A percentile compares a stretch with the other conserved stretches of the same genome.
Conservation (phyloP, 371 early-diverging fungal species). For the Vairimorpha ceranae region DNA sequence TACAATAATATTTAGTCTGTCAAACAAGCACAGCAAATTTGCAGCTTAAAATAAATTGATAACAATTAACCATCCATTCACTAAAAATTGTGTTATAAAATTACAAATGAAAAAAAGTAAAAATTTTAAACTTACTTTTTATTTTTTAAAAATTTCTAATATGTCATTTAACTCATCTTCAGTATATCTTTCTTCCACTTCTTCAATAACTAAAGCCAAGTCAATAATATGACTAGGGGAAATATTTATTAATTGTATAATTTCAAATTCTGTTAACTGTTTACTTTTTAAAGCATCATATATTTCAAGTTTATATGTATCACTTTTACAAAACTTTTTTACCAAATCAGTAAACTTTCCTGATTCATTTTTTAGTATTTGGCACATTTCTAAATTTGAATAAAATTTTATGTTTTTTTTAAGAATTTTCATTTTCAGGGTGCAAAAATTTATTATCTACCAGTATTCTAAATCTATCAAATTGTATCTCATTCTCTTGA, state of each 20-base stretch:
- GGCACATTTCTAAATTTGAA: conserved; percentile 7
- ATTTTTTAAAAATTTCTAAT: conserved; percentile 42
- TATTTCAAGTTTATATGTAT: background rate
- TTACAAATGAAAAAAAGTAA: too few species aligned
- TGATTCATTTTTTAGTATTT: conserved; percentile 12
- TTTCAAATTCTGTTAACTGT: conserved; percentile 54
- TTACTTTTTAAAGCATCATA: conserved; percentile 27
- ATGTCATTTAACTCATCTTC: conserved; percentile 55
- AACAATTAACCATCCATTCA: too few species aligned
- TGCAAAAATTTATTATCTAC: background rate
- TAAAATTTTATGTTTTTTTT: conserved; percentile 21
- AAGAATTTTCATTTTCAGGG: conserved; percentile 17
- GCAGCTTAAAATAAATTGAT: too few species aligned
- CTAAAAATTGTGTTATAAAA: too few species aligned
- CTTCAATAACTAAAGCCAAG: conserved; percentile 61
- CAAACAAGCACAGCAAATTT: too few species aligned
- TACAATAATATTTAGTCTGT: too few species aligned
- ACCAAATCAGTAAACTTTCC: background rate
- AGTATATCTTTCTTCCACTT: conserved; percentile 61
- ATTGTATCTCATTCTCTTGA: background rate
- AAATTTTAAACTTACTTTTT: background rate
- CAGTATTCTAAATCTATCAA: background rate
- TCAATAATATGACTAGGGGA: conserved; percentile 51
- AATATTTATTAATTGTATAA: conserved; percentile 56
- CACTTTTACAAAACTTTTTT: background rate